Base-by-base conservation (phyloP, 495 filamentous ascomycete genomes). In the Aspergillus ellipticus region DNA sequence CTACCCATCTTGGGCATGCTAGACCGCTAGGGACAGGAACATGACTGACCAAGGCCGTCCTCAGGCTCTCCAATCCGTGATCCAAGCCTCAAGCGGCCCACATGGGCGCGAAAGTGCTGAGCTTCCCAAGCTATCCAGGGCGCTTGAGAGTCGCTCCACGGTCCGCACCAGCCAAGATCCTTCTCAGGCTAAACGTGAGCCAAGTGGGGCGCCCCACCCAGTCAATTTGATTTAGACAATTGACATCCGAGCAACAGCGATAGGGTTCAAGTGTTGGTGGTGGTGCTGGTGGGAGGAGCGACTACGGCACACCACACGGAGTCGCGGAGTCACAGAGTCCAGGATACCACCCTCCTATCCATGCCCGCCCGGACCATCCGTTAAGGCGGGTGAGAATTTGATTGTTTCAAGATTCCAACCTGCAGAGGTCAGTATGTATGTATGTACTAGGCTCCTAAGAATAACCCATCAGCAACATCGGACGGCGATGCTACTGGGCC, bases 131-230 rank as follows among this genome's bases (percentile, higher is more conserved):
- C 45, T 20, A 20, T 21, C 43, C 26, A 28, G 21, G 43, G 20
- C 16, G n/a, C 22, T 24, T 21, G 21, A 47, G 45, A 47, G 45
- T 15, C 16, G 22, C 45, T 48, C 45, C 45, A 52, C 22, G 33
- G 41, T 17, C 37, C 50, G 21, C 50, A 24, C 37, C 17, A 42
- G 50, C 35, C 50, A 42, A 52, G 41, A 42, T 52, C 35, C 50
- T 17, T 42, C 29, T 10, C 45, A 28, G 41, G 39, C 50, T 29
- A 52, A 52, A 19, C 21, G 24, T 52, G 50, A 26, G 16, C 50
- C 13, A 28, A 42, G 37, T 53, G 50, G 50, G 24, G 22, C 41
- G 19, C 11, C 21, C 50, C 50, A 53, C 22, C 39, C 35, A 42
- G n/a, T n/a, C 21, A 31, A 28, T 52, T 42, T 42, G 28, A 16